Evolutionary conservation across 768 basidiomycete genomes (phyloP).

Genomic region (Macrolepiota albuminosa): DNA sequence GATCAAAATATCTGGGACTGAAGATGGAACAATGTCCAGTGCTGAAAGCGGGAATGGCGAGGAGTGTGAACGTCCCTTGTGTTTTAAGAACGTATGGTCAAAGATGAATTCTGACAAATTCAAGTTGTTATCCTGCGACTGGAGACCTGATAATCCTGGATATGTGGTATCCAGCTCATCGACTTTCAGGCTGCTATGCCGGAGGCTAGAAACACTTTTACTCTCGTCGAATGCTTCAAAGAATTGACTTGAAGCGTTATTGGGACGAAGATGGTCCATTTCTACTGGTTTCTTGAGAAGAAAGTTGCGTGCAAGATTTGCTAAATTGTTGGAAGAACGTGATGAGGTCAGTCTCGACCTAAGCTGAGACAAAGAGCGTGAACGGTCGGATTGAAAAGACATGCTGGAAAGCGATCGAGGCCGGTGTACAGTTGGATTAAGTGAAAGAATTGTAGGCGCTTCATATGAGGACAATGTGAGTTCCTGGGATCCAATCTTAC

Average conservation of each 20-base stretch:
- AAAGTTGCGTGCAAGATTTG: conserved; percentile 55
- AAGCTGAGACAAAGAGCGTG: conserved; percentile 43
- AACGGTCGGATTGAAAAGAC: conserved; percentile 38
- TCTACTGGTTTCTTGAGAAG: conserved; percentile 37
- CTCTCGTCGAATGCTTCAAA: conserved; percentile 18
- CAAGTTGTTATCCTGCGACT: conserved; percentile 2
- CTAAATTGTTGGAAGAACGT: conserved; percentile 43
- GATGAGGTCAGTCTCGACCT: conserved; percentile 42
- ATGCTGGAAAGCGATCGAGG: conserved; percentile 55
- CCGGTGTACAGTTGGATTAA: conserved; percentile 35
- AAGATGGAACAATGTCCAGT: conserved; percentile 52
- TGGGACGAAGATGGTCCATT: not conserved
- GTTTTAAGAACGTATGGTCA: conserved; percentile 24
- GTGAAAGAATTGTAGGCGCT: conserved; percentile 19
- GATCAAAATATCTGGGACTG: conserved; percentile 44
- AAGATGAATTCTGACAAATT: conserved; percentile 1
- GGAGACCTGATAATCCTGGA: conserved; percentile 8
- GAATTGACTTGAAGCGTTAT: not conserved
- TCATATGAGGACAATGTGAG: conserved; percentile 2
- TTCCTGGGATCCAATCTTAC: conserved; percentile 7
- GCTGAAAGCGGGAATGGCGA: conserved; percentile 58
- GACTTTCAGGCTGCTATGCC: conserved; percentile 34
- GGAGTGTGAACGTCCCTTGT: conserved; percentile 59
- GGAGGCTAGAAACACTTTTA: conserved; percentile 36
- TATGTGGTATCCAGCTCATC: conserved; percentile 17